phyloP scores from a whole-genome alignment of 2,329 filamentous ascomycete species.

The Peltaster fructicola region DNA sequence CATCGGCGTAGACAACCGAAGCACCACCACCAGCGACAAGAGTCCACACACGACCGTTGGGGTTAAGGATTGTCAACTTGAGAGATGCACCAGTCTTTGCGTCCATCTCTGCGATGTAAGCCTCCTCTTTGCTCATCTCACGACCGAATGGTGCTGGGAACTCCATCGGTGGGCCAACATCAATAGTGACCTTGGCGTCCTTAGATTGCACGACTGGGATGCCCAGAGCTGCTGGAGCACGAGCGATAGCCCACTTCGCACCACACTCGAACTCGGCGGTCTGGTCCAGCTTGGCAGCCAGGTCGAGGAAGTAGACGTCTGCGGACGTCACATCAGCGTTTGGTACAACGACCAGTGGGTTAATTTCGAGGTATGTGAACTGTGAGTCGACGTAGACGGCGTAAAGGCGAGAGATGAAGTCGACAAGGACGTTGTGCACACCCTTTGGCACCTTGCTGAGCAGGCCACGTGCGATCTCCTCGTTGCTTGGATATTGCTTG shows the following conservation, averaged over 20 bases:
- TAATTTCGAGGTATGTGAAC: constrained; percentile 99
- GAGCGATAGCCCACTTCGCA: constrained; percentile 95
- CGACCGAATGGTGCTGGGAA: constrained; percentile 98
- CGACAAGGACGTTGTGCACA: constrained; percentile 92
- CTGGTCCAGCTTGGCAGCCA: constrained; percentile 97
- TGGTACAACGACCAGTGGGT: constrained; percentile 94
- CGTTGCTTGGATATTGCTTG: constrained; percentile 84
- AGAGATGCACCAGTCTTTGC: constrained; percentile 98
- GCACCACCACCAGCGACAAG: constrained; percentile 98
- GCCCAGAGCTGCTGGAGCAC: constrained; percentile 75
- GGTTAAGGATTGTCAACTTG: constrained; percentile 92
- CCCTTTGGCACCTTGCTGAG: constrained; percentile 88
- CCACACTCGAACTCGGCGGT: constrained; percentile 98
- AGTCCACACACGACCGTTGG: constrained; percentile 87
- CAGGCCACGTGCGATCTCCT: constrained; percentile 69
- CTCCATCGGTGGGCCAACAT: constrained; percentile 94
- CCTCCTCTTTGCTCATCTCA: constrained; percentile 97
- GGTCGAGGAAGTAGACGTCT: constrained; percentile 91
- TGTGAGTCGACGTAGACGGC: constrained; percentile 99
- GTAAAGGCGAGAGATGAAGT: constrained; percentile 97
- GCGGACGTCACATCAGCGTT: constrained; percentile 84
- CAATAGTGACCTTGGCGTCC: constrained; percentile 70
- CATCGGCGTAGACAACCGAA: constrained; percentile 96
- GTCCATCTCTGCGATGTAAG: constrained; percentile 96
- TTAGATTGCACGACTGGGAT: constrained; percentile 42